Conservation (phyloP, 108 stramenopile species). For the Cyclostephanos invisitatus region DNA sequence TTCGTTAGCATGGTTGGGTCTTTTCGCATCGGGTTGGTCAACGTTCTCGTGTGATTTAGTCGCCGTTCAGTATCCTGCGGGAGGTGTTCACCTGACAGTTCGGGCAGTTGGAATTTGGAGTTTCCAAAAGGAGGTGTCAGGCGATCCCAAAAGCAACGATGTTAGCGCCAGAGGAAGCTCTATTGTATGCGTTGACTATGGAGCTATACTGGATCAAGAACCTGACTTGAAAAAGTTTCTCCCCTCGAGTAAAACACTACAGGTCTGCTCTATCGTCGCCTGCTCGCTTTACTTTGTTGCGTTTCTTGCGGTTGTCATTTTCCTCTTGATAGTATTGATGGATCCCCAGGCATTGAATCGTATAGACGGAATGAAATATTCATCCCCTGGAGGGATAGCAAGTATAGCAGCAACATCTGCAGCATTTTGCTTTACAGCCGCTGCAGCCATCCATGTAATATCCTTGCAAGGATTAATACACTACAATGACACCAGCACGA, state of each 20-base stretch:
- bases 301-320: conserved; percentile 18
- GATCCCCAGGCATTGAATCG: conserved; percentile 12
- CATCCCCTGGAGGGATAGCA: conserved; percentile 8
- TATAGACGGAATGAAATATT: conserved; percentile 7
- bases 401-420: conserved; percentile 8
- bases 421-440: not conserved
- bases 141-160: not conserved
- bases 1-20: conserved; percentile 16
- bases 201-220: not conserved
- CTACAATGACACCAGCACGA: not conserved
- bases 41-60: conserved; percentile 28
- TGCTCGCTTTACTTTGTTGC: conserved; percentile 15
- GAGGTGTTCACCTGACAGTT: conserved; percentile 22
- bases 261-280: conserved; percentile 14
- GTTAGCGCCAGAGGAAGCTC: not conserved
- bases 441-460: conserved; percentile 18
- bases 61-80: conserved; percentile 14
- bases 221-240: conserved; percentile 27
- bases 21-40: conserved; percentile 19
- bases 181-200: conserved; percentile 15
- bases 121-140: conserved; percentile 11
- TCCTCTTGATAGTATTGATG: not conserved
- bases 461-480: conserved; percentile 19
- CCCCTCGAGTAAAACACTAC: conserved; percentile 14
- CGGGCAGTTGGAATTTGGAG: conserved; percentile 32